Conservation (phyloP, 1,284 basidiomycete species). For the Malassezia caprae region DNA sequence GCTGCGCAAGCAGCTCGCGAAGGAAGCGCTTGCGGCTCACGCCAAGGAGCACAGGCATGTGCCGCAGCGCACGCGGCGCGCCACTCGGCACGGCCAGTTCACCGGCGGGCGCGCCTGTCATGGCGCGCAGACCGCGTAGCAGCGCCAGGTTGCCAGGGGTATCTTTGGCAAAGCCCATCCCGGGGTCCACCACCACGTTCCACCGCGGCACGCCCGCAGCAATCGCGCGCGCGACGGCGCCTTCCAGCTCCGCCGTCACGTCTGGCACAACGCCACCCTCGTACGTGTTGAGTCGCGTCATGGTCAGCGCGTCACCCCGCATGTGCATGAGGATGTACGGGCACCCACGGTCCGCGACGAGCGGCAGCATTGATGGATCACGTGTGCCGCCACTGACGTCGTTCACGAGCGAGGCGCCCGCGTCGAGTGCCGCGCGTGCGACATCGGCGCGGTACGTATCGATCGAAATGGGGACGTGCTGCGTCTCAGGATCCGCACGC, state of each 20-base stretch:
- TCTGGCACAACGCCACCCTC: conserved; percentile 65
- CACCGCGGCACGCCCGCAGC: conserved; percentile 71
- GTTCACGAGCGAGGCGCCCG: conserved; percentile 87
- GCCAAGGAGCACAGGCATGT: conserved; percentile 38
- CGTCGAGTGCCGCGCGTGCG: conserved; percentile 63
- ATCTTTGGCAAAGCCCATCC: conserved; percentile 88
- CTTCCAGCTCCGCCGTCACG: conserved; percentile 64
- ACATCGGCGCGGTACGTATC: conserved; percentile 86
- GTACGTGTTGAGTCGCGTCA: conserved; percentile 53
- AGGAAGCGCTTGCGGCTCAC: conserved; percentile 42
- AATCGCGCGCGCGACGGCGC: conserved; percentile 62
- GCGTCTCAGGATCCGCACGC: conserved; percentile 35
- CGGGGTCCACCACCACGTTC: conserved; percentile 85
- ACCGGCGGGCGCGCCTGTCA: not conserved
- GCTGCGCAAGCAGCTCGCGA: conserved; percentile 39
- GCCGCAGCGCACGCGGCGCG: conserved; percentile 15
- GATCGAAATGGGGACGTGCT: conserved; percentile 61
- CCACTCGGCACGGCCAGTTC: not conserved
- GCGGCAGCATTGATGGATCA: conserved; percentile 56
- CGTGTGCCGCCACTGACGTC: conserved; percentile 71
- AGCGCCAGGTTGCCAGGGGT: conserved; percentile 65
- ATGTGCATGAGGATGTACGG: conserved; percentile 88
- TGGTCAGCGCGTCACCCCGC: conserved; percentile 59
- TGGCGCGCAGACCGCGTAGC: conserved; percentile 10
- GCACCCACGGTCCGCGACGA: conserved; percentile 52